These are phyloP conservation scores for Microdochium trichocladiopsis DNA, from an alignment of 2,329 filamentous ascomycete genomes.

Conservation along the genomic window DNA sequence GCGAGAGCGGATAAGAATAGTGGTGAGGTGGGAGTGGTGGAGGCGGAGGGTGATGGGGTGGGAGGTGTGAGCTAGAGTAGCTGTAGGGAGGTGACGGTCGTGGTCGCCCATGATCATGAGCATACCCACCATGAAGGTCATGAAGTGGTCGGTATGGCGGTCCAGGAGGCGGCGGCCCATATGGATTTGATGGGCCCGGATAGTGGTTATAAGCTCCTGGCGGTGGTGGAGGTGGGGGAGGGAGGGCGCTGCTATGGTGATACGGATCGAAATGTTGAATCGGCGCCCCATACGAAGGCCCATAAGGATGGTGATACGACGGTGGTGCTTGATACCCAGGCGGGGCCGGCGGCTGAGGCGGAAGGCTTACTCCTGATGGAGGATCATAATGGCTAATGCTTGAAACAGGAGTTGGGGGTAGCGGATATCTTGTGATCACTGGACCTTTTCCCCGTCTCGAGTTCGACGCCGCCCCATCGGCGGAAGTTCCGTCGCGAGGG, in stretches of 20 bases:
- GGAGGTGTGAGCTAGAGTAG: neutral
- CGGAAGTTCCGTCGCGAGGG: slow-evolving; percentile 12
- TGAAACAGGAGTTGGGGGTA: slow-evolving; percentile 11
- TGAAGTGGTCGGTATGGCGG: slow-evolving; percentile 5
- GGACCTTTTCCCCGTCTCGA: slow-evolving; percentile 19
- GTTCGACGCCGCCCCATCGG: slow-evolving; percentile 9
- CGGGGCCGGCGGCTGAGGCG: slow-evolving; percentile 5
- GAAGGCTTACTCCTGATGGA: slow-evolving; percentile 2
- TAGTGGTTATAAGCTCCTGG: slow-evolving; percentile 7
- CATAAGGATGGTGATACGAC: slow-evolving; percentile 6
- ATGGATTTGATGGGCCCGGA: slow-evolving; percentile 7
- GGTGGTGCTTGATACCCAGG: slow-evolving; percentile 6
- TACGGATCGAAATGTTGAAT: slow-evolving; percentile 6
- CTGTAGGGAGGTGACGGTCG: slow-evolving; percentile 9
- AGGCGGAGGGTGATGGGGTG: slow-evolving; percentile 2
- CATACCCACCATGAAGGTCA: slow-evolving; percentile 7
- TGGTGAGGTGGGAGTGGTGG: slow-evolving; percentile 8
- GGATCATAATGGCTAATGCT: slow-evolving; percentile 8
- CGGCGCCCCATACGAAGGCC: slow-evolving; percentile 6
- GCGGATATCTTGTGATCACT: slow-evolving; percentile 22
- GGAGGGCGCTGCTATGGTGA: slow-evolving; percentile 1
- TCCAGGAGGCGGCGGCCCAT: slow-evolving; percentile 6
- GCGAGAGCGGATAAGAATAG: slow-evolving; percentile 5
- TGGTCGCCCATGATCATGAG: slow-evolving; percentile 8
- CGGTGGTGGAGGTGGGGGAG: slow-evolving; percentile 2